phyloP scores from a whole-genome alignment of 768 basidiomycete genomes.

The Cystobasidium tubakii region DNA sequence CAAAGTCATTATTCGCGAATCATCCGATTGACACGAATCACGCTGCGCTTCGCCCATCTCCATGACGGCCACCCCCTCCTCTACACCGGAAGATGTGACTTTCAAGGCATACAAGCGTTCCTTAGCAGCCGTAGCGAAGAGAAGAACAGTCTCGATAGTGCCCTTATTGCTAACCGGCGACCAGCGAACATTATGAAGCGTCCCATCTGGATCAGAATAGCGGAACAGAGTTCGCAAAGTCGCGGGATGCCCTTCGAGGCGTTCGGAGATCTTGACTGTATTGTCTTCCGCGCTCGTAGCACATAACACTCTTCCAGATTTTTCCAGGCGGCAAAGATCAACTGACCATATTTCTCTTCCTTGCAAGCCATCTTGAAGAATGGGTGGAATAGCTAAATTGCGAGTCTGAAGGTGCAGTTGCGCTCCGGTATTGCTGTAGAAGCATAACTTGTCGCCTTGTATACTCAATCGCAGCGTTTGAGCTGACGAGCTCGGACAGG shows the following conservation, averaged over 20 bases:
- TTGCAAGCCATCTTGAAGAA: conserved; percentile 12
- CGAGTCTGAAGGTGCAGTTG: background rate
- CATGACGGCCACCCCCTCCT: background rate
- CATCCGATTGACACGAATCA: background rate
- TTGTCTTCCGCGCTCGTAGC: conserved; percentile 6
- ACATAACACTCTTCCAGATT: background rate
- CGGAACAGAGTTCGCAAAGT: background rate
- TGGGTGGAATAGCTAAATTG: background rate
- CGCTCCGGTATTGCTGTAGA: conserved; percentile 2
- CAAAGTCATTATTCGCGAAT: background rate
- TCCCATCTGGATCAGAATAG: background rate
- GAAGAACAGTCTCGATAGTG: background rate
- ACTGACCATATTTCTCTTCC: conserved; percentile 9
- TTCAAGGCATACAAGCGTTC: background rate
- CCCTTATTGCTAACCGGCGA: background rate
- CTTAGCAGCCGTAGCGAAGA: conserved; percentile 20
- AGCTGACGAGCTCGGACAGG: background rate
- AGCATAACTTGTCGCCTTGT: background rate
- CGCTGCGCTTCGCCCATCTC: background rate
- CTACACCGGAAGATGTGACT: background rate
- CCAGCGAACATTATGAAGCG: background rate
- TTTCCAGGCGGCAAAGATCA: background rate
- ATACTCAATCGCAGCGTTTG: background rate
- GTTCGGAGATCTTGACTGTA: background rate
- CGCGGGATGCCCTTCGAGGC: background rate